Conservation (phyloP, 2,329 filamentous ascomycete species). For the Aspergillus ochraceus region DNA sequence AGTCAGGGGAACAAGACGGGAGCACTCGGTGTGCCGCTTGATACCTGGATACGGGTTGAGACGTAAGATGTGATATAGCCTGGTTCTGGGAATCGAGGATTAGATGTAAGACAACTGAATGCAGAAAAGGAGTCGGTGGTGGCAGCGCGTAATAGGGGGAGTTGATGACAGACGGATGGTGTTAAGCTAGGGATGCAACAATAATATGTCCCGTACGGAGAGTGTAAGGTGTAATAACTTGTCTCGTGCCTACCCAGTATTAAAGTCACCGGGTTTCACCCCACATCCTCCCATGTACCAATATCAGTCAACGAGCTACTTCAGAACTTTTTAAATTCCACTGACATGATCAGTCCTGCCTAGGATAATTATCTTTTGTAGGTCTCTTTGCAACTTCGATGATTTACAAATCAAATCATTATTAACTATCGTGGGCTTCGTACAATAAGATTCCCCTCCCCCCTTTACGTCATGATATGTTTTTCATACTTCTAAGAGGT, state of each 20-base stretch:
- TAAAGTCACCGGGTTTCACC: background rate
- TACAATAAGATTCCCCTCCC: too few relatives aligned
- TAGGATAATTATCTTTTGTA: background rate
- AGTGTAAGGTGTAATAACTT: background rate
- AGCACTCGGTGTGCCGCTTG: background rate
- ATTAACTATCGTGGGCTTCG: background rate
- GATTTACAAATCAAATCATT: background rate
- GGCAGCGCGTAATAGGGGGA: background rate
- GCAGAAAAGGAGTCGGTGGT: constrained; percentile 9
- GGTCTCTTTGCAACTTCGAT: background rate
- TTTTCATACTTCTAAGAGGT: too few relatives aligned
- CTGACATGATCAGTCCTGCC: too few relatives aligned
- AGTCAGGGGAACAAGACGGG: constrained; percentile 6
- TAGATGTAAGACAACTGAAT: background rate
- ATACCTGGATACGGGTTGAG: background rate
- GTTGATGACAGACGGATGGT: constrained; percentile 10
- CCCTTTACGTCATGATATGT: too few relatives aligned
- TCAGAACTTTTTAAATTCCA: background rate
- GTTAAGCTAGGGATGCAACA: constrained; percentile 17
- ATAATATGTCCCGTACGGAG: constrained; percentile 4
- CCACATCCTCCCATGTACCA: background rate
- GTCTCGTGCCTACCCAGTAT: background rate
- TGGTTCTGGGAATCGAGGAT: background rate
- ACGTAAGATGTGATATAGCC: background rate
- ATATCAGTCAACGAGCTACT: background rate